Evolutionary conservation across 331 rosid genomes (phyloP), one percentile per base, ranked within the genome.

Genomic region (Quercus tomentella): DNA sequence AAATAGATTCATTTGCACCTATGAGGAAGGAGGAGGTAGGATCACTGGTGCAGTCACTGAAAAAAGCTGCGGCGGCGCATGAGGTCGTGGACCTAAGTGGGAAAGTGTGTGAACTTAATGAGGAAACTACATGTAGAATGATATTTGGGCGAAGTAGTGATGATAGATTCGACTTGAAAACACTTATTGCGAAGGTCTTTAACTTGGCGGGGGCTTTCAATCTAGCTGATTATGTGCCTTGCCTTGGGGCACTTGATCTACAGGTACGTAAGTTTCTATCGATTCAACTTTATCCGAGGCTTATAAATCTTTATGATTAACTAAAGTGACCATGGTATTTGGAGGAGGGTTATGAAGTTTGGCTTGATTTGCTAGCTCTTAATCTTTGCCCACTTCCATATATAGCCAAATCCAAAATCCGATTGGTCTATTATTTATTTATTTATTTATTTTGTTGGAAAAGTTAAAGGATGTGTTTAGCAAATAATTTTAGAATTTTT

Each of bases 181-280:
- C 43, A 1, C 72, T 84, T 20, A 1, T 80, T 16, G 20, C n/a
- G 0, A 70, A 82, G 37, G 66, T 0, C 0, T 0, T 77, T 52
- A 20, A 2, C 20, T 49, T 82, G 41, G 0, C 10, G 0, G 86
- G 86, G 20, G 43, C 67, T 7, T 89, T 87, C 51, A 89, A 85
- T 58, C 8, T 85, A 1, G 82, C 83, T 1, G 90, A 89, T 83
- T 86, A 74, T 60, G 41, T 88, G 55, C 88, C 88, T 54, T 87
- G 70, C 73, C 56, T 85, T 0, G 30, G 77, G 12, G 2, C 62
- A 0, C 45, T 88, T 28, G 88, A 86, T 77, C 30, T 54, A 71
- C 82, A 88, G 83, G 86, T 85, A 70, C 45, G 35, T 45, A 2
- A 45, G 16, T 45, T 12, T 45, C 54, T 45, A 10, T 12, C 17